Percentiles rank a stretch among this genome's conserved stretches.
Evolutionary conservation across 495 filamentous ascomycete genomes (phyloP).

Genomic region (Pseudoneurospora amorphoporcata): DNA sequence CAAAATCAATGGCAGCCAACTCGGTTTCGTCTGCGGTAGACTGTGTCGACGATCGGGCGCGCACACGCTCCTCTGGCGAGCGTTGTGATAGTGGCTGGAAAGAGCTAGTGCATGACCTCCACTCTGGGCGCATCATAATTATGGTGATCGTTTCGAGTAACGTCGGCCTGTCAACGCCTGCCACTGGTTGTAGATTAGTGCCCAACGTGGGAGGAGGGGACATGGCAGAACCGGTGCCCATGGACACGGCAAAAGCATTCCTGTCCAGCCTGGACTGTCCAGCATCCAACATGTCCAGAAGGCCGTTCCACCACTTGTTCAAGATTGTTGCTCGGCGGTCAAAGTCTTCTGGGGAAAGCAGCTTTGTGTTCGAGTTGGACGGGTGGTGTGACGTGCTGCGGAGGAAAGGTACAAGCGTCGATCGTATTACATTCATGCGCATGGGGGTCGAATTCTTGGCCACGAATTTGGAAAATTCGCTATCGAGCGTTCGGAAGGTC

Average conservation of each 20-base stretch:
- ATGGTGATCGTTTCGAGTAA: constrained; percentile 78
- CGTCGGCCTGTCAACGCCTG: constrained; percentile 49
- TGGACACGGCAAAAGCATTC: constrained; percentile 45
- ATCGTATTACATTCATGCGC: constrained; percentile 72
- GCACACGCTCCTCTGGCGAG: constrained; percentile 29
- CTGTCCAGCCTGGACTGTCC: constrained; percentile 29
- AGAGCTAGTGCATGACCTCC: constrained; percentile 62
- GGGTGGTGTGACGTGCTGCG: constrained; percentile 58
- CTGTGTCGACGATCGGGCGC: constrained; percentile 26
- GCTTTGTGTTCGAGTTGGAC: constrained; percentile 49
- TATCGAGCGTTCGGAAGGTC: constrained; percentile 69
- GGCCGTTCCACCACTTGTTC: constrained; percentile 91
- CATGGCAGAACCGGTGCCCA: constrained; percentile 4
- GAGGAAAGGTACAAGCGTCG: constrained; percentile 76
- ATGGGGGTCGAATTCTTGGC: constrained; percentile 57
- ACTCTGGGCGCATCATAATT: constrained; percentile 90
- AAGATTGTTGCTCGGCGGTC: constrained; percentile 74
- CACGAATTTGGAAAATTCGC: constrained; percentile 77
- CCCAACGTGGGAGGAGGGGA: constrained; percentile 49
- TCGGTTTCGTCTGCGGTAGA: constrained; percentile 48
- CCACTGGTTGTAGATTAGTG: constrained; percentile 19
- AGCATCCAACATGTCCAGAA: constrained; percentile 77
- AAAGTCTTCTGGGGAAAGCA: constrained; percentile 63
- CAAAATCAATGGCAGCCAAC: constrained; percentile 46
- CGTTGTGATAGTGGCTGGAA: constrained; percentile 48